Evolutionary conservation across 805 yeast genomes (phyloP), one percentile per base, ranked within the genome.

Genomic region (Candida michaelii): DNA sequence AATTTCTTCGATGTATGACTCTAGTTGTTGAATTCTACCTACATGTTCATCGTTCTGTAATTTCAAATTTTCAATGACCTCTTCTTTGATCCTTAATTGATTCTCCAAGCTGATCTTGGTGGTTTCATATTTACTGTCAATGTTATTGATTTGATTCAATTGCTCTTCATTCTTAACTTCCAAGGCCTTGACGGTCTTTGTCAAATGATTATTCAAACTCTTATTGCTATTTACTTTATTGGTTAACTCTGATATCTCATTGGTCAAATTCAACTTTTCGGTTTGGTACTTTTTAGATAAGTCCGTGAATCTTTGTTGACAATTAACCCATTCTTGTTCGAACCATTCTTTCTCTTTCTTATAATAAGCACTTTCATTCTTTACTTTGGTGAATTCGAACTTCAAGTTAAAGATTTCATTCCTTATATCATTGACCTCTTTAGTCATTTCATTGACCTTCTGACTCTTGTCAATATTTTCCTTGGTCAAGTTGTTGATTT

Each of bases 31-130:
- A 7, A 85, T 71, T 43, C 90, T 69, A 2, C 61, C 60, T 34
- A 69, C 65, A 15, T 80, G 69, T 40, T 82, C 83, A 3, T 69
- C 67, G 5, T 78, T 71, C 70, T 74, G 73, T 5, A 64, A 46
- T 39, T 82, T 80, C 42, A 83, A 67, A 13, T 85, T 63, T 32
- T 76, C 79, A 4, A 79, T 66, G 29, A 82, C 60, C 38, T 85
- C 79, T 38, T 82, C 82, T 58, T 83, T 87, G 34, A 78, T 62
- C 2, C 77, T 48, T 4, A 65, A 38, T 42, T 70, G 73, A 40
- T 58, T 63, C n/a, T 58, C 44, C 14, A 60, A 54, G 31, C 60
- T 59, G 9, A 60, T 58, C 62, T 82, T 74, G 54, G 83, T 89
- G 24, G 74, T 73, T 33, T 63, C 65, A 23, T 50, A 50, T 23